Base-by-base conservation (phyloP, 2,329 filamentous ascomycete species). In the Alternaria brassicae region DNA sequence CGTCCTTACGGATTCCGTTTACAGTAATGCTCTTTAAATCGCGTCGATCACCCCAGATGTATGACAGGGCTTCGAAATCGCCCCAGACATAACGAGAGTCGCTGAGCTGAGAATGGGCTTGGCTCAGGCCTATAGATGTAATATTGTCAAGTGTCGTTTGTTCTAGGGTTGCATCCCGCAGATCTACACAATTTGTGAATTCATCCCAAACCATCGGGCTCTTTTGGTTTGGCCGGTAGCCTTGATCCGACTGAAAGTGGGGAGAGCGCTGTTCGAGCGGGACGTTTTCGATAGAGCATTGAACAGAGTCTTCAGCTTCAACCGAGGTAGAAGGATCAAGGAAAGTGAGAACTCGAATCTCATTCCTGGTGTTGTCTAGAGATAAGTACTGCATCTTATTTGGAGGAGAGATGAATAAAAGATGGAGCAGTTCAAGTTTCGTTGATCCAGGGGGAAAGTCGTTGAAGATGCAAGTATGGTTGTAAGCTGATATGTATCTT, bases 71-170 rank as follows among this genome's bases (percentile, higher is more conserved):
- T 7, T 47, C 44, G 4, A 32, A 47, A 2, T 47, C 44, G 1
- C 44, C 44, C 44, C 44, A 47, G 2, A 2, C 2, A 15, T 32
- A 47, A 47, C 44, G 44, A 6, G 12, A 23, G 7, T 1, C 9
- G 17, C 4, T 10, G 1, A 1, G 2, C 0, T n/a, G 44, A 32
- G 2, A 2, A 0, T 1, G 0, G 1, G 3, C 3, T 3, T 6
- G 10, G 32, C 12, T 13, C 2, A 45, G 12, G 1, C 42, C 12
- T 12, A 30, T 3, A 21, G 6, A 2, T 32, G 17, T 15, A 2
- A n/a, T 17, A 9, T 3, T 12, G 3, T 30, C 10, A 1, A 44
- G n/a, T 6, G 9, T 44, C 5, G 5, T 44, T n/a, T 15, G 5
- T 19, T 45, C 42, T 2, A 45, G 10, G 5, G 12, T 1, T 15